phyloP scores from a whole-genome alignment of 805 yeast genomes.

The Zygoascus ofunaensis region DNA sequence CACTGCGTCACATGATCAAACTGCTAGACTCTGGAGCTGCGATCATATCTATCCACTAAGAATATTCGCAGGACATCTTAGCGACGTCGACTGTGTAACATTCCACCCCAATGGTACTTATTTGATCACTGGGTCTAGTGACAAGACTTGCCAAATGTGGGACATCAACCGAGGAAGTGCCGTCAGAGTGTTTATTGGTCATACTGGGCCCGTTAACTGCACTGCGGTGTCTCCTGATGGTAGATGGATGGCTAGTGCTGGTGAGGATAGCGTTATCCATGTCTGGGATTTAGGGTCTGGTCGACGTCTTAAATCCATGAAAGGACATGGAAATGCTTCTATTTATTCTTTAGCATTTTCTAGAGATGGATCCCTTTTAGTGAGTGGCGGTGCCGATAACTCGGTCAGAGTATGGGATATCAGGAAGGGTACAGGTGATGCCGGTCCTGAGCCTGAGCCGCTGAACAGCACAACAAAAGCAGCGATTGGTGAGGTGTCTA shows the following conservation, averaged over 20 bases:
- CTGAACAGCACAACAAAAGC: conserved; percentile 25
- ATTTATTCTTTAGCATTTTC: conserved; percentile 79
- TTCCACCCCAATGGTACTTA: conserved; percentile 97
- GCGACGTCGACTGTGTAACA: conserved; percentile 89
- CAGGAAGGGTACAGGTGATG: conserved; percentile 72
- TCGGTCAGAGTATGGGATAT: conserved; percentile 96
- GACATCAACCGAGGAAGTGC: conserved; percentile 82
- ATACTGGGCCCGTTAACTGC: conserved; percentile 77
- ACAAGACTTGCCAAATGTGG: conserved; percentile 97
- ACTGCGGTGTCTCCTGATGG: conserved; percentile 95
- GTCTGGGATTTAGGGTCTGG: conserved; percentile 95
- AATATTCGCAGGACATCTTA: conserved; percentile 93
- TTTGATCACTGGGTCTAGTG: conserved; percentile 90
- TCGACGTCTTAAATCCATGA: conserved; percentile 77
- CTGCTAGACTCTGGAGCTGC: conserved; percentile 95
- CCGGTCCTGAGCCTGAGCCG: conserved; percentile 69
- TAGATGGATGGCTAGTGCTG: conserved; percentile 89
- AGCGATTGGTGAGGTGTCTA: conserved; percentile 5
- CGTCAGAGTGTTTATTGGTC: conserved; percentile 88
- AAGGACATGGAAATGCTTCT: conserved; percentile 86
- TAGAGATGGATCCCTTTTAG: conserved; percentile 78
- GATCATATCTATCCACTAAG: conserved; percentile 95
- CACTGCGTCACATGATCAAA: conserved; percentile 96
- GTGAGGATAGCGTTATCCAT: conserved; percentile 81
- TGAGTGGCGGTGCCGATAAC: conserved; percentile 87